Evolutionary conservation across 805 yeast species (phyloP).

Genomic region (Kuraishia borneana): DNA sequence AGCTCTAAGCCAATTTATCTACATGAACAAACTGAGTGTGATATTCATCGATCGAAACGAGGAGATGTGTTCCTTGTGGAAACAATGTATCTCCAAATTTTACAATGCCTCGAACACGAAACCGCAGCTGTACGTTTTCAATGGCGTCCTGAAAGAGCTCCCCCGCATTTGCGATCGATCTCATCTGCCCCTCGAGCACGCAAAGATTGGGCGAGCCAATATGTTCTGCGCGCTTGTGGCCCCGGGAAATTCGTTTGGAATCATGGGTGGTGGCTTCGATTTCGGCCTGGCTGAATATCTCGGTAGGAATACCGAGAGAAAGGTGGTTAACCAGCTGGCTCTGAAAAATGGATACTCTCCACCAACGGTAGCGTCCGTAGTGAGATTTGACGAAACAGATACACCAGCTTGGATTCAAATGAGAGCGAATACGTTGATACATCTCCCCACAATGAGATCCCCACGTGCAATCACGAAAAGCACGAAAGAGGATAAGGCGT

Average conservation of each 20-base stretch:
- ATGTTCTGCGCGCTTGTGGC: no score
- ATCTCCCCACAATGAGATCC: constrained; percentile 28
- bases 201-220: no score
- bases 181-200: no score
- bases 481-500: constrained; percentile 6
- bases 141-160: no score
- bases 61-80: no score
- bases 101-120: no score
- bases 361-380: constrained; percentile 16
- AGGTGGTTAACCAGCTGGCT: constrained; percentile 9
- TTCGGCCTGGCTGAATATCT: constrained; percentile 19
- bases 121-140: no score
- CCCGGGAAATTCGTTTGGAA: constrained; percentile 42
- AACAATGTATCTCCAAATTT: no score
- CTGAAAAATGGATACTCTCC: constrained; percentile 21
- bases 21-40: no score
- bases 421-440: constrained; percentile 19
- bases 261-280: constrained; percentile 43
- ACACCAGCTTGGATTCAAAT: constrained; percentile 19
- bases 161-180: no score
- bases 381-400: constrained; percentile 13
- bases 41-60: no score
- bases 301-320: constrained; percentile 7
- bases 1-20: no score
- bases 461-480: constrained; percentile 11